Percentiles rank a stretch among this genome's conserved stretches.
Evolutionary conservation across 768 basidiomycete genomes (phyloP).

Genomic region (Leucosporidium yakuticum): DNA sequence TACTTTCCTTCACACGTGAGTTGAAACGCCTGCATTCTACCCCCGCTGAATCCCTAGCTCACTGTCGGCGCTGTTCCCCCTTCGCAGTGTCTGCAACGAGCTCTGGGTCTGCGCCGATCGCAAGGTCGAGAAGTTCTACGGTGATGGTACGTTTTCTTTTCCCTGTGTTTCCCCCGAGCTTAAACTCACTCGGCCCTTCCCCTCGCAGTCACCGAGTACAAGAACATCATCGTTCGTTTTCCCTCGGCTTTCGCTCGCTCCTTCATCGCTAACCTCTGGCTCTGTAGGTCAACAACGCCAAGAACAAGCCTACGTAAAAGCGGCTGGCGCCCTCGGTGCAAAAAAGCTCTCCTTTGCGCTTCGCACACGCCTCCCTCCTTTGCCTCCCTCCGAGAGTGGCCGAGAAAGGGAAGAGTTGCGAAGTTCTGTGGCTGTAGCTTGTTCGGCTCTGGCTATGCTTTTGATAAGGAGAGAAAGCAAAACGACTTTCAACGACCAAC

Average conservation of each 20-base stretch:
- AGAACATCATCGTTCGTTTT: constrained; percentile 30
- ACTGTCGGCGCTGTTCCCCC: constrained; percentile 2
- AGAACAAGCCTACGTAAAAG: constrained; percentile 48
- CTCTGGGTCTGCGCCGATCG: constrained; percentile 33
- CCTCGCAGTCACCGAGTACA: constrained; percentile 23
- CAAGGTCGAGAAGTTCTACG: constrained; percentile 31
- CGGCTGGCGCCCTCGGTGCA: constrained; percentile 44
- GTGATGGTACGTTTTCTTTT: constrained; percentile 25
- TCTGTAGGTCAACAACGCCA: background rate
- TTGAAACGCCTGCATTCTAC: background rate
- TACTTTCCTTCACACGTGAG: constrained; percentile 16
- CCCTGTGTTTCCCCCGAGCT: background rate
- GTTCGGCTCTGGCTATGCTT: too few species aligned
- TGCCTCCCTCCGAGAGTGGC: background rate
- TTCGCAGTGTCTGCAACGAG: constrained; percentile 36
- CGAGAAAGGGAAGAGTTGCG: background rate
- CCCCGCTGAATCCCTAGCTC: background rate
- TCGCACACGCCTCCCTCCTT: background rate
- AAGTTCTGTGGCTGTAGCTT: background rate
- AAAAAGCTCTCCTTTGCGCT: background rate
- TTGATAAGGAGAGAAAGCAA: too few species aligned
- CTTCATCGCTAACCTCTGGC: background rate
- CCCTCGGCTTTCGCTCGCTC: background rate
- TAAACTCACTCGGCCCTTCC: background rate
- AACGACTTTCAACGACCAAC: too few species aligned